Evolutionary conservation across 23 red algal species (phyloP).

Genomic region (Gracilaria domingensis): DNA sequence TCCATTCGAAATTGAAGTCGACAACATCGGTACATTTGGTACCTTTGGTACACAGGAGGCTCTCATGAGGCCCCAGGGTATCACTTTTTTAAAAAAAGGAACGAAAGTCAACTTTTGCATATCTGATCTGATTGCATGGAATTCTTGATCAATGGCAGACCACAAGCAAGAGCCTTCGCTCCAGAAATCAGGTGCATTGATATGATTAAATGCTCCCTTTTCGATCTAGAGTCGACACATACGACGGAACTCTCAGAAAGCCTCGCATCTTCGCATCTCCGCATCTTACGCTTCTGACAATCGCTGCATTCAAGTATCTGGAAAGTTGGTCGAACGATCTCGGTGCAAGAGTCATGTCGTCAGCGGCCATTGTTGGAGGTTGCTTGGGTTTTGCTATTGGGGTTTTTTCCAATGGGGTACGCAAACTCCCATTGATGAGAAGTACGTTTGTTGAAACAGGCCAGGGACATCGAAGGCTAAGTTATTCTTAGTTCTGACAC

Average conservation of each 20-base stretch:
- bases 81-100: no score
- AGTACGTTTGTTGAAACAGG: slow-evolving; percentile 14
- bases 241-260: no score
- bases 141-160: no score
- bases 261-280: not conserved
- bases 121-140: slow-evolving; percentile 6
- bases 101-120: not conserved
- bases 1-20: no score
- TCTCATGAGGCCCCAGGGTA: no score
- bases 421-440: slow-evolving; percentile 69
- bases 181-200: no score
- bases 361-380: slow-evolving; percentile 25
- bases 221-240: no score
- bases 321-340: not conserved
- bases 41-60: no score
- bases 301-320: not conserved
- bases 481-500: not conserved
- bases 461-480: not conserved
- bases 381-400: slow-evolving; percentile 33
- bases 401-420: slow-evolving; percentile 50
- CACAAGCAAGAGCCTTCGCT: no score
- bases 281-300: not conserved
- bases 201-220: no score
- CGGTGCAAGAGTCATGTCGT: not conserved
- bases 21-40: no score